Base-by-base conservation (phyloP, 805 yeast genomes). In the Ogataea neopini region DNA sequence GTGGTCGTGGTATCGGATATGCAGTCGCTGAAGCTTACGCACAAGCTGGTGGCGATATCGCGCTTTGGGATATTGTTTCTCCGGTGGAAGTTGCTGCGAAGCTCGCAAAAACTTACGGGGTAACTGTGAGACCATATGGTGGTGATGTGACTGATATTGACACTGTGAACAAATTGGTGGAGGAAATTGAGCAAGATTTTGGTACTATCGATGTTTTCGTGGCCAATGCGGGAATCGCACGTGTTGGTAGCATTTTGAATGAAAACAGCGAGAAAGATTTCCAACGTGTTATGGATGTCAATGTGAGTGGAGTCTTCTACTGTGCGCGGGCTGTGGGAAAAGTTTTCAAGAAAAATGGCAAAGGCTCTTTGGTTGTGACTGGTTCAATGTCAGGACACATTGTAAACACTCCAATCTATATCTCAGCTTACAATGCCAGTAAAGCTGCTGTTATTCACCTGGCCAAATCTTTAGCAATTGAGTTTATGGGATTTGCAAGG, bases 341-440 rank as follows among this genome's bases (percentile, higher is more conserved):
- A 47, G 61, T 76, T 25, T 77, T 77, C 68, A 69, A 70, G 56
- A 61, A 67, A 46, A 70, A 75, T 54, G 76, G 77, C 26, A 62
- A 60, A 37, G 82, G 82, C 22, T 74, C 80, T 6, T 62, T 77
- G 51, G 70, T 77, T 47, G 72, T 76, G 64, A 77, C 82, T 13
- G 81, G 79, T 3, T 76, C 81, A 17, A 77, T 77, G 80, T 74
- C 79, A 10, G 81, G 75, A 7, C 80, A 74, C 63, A 76, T 77
- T 52, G 77, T 74, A 51, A 77, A 77, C 52, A 76, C 73, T 41
- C 82, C 82, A 41, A 71, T 75, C 54, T 66, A 70, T 53, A 81
- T 76, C 56, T 73, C 79, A 39, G 73, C 73, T 35, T 75, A 75
- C 60, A 75, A 75, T 52, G 72, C 74, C 32, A 74, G 77, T 46